phyloP scores from a whole-genome alignment of 495 filamentous ascomycete genomes.

The Pyrenopolyporus hunteri region DNA sequence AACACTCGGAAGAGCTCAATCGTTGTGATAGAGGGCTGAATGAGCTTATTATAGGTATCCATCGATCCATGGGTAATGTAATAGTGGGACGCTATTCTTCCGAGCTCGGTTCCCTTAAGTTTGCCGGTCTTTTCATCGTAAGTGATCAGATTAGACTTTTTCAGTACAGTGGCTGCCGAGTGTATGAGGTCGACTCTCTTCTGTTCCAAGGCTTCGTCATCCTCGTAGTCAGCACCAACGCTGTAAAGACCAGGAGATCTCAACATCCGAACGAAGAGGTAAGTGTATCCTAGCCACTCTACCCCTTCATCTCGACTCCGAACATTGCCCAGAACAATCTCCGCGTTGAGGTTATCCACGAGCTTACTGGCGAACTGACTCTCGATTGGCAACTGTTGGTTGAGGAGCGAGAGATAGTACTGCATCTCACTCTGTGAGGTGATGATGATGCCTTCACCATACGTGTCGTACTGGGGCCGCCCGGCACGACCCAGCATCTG shows the following conservation, averaged over 20 bases:
- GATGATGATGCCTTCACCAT: conserved; percentile 98
- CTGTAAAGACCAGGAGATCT: conserved; percentile 95
- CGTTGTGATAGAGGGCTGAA: conserved; percentile 87
- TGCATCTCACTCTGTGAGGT: conserved; percentile 93
- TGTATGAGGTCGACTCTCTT: conserved; percentile 96
- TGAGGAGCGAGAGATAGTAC: conserved; percentile 94
- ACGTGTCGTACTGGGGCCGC: conserved; percentile 95
- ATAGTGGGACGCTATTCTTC: conserved; percentile 94
- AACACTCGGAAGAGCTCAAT: conserved; percentile 99
- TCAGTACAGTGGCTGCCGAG: conserved; percentile 86
- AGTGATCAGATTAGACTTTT: conserved; percentile 85
- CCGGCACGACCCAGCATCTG: conserved; percentile 99
- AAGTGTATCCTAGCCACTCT: conserved; percentile 98
- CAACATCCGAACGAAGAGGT: conserved; percentile 97
- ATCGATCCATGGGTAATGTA: conserved; percentile 97
- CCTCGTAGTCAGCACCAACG: conserved; percentile 92
- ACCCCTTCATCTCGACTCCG: conserved; percentile 92
- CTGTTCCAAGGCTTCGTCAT: conserved; percentile 89
- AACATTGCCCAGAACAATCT: conserved; percentile 95
- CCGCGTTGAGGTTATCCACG: conserved; percentile 96
- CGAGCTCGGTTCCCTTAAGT: conserved; percentile 90
- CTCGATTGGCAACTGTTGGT: conserved; percentile 97
- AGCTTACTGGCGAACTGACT: conserved; percentile 93
- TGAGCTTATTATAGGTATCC: conserved; percentile 93
- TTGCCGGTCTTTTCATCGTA: conserved; percentile 95